A percentile compares a stretch with the other conserved stretches of the same genome.
These are phyloP conservation scores for Echinosophora koreensis DNA, from an alignment of 306 rosid genomes.

Conservation along the genomic window DNA sequence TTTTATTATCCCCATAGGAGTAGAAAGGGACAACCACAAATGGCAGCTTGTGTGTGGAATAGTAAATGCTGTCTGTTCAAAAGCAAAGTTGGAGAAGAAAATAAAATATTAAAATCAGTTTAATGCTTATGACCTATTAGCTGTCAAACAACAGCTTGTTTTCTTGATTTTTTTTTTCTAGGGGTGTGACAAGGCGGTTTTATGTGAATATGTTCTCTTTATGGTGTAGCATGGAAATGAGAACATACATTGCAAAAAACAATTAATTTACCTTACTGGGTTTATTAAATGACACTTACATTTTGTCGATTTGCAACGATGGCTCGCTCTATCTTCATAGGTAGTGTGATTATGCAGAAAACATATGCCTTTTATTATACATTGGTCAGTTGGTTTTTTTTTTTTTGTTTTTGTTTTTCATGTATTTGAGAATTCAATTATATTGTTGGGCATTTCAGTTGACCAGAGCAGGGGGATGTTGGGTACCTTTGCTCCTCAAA, in stretches of 20 bases:
- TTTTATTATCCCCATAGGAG: no score
- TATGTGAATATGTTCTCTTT: not conserved
- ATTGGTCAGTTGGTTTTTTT: not conserved
- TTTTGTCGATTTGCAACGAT: slow-evolving; percentile 26
- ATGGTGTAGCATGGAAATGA: not conserved
- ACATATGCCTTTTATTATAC: not conserved
- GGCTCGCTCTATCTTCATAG: not conserved
- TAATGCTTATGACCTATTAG: no score
- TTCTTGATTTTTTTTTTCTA: no score
- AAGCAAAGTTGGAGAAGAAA: no score
- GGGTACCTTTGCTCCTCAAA: slow-evolving; percentile 93
- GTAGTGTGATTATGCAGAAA: slow-evolving; percentile 12
- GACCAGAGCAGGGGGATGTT: slow-evolving; percentile 90
- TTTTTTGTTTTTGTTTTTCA: no score
- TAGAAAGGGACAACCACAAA: no score
- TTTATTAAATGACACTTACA: not conserved
- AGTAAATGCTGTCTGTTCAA: no score
- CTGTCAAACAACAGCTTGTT: no score
- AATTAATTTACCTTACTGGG: not conserved
- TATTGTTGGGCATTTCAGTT: slow-evolving; percentile 61
- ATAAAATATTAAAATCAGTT: no score
- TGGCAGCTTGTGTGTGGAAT: no score
- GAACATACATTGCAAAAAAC: not conserved
- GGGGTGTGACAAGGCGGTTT: not conserved
- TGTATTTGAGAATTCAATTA: slow-evolving; percentile 1